These are phyloP conservation scores for Candida incommunis DNA, from an alignment of 805 yeast species.

Conservation along the genomic window DNA sequence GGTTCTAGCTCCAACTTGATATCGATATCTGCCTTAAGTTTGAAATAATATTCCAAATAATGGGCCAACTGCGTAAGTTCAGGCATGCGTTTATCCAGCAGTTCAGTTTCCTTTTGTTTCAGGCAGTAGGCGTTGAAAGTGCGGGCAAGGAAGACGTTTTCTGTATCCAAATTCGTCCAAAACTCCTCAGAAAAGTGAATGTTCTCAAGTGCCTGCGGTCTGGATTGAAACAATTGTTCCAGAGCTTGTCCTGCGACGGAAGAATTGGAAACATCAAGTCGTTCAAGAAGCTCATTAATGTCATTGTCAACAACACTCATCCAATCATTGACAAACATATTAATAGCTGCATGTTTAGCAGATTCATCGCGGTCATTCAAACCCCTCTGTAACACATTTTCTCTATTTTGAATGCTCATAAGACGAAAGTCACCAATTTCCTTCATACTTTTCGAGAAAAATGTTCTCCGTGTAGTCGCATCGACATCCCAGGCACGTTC, in stretches of 20 bases:
- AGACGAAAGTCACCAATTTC: constrained; percentile 50
- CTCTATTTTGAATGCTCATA: constrained; percentile 42
- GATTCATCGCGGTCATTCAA: constrained; percentile 67
- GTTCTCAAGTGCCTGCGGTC: constrained; percentile 48
- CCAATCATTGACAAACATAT: constrained; percentile 64
- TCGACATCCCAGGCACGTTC: constrained; percentile 78
- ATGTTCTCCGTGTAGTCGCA: constrained; percentile 52
- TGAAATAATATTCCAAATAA: constrained; percentile 41
- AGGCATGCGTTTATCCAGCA: constrained; percentile 59
- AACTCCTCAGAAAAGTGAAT: constrained; percentile 48
- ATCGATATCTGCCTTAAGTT: constrained; percentile 16
- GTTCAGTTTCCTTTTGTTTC: constrained; percentile 34
- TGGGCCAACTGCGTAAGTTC: constrained; percentile 63
- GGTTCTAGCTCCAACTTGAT: too few species aligned
- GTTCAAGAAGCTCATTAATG: constrained; percentile 53
- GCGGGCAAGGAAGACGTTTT: constrained; percentile 58
- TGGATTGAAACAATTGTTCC: constrained; percentile 41
- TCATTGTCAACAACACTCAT: constrained; percentile 52
- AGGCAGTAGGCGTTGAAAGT: constrained; percentile 52
- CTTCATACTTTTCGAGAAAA: constrained; percentile 54
- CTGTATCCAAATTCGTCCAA: constrained; percentile 62
- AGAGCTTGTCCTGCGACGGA: constrained; percentile 56
- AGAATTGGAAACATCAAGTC: constrained; percentile 56
- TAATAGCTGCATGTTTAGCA: constrained; percentile 59
- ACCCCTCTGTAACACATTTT: constrained; percentile 68